Percentiles rank a stretch among this genome's conserved stretches.
These are phyloP conservation scores for Tilletia indica DNA, from an alignment of 1,284 basidiomycete species.

Conservation along the genomic window DNA sequence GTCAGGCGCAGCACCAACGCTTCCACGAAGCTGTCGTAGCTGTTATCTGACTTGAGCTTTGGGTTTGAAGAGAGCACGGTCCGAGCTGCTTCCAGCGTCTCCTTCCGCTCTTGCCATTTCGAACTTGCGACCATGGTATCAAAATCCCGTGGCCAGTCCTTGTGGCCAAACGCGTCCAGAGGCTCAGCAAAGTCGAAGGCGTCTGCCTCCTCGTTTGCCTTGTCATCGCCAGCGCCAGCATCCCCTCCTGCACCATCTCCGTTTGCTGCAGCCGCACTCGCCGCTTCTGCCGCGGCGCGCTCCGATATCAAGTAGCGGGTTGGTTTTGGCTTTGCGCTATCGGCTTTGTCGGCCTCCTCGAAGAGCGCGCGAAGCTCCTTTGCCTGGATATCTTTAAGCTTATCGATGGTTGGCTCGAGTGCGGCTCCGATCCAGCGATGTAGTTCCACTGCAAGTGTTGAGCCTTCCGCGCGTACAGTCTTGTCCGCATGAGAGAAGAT, in stretches of 20 bases:
- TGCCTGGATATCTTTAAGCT: slow-evolving; percentile 96
- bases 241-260: slow-evolving; percentile 32
- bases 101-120: slow-evolving; percentile 97
- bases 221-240: slow-evolving; percentile 55
- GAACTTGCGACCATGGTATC: slow-evolving; percentile 72
- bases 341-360: slow-evolving; percentile 75
- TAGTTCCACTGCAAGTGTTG: slow-evolving; percentile 70
- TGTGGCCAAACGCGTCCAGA: slow-evolving; percentile 72
- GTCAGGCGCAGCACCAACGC: slow-evolving; percentile 78
- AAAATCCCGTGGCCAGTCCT: slow-evolving; percentile 58
- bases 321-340: slow-evolving; percentile 76
- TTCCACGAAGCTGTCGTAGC: slow-evolving; percentile 69
- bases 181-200: slow-evolving; percentile 80
- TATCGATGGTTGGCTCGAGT: slow-evolving; percentile 80
- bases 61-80: slow-evolving; percentile 71
- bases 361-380: slow-evolving; percentile 93
- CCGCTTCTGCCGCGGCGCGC: slow-evolving; percentile 57
- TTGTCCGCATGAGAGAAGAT: slow-evolving; percentile 96
- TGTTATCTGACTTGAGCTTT: slow-evolving; percentile 71
- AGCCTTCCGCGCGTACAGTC: slow-evolving; percentile 88
- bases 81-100: slow-evolving; percentile 76
- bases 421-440: slow-evolving; percentile 87
- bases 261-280: slow-evolving; percentile 25
- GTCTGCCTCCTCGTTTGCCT: slow-evolving; percentile 70
- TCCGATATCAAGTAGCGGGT: slow-evolving; percentile 76